phyloP scores from a whole-genome alignment of 306 rosid genomes.

The Trichosanthes truncata region DNA sequence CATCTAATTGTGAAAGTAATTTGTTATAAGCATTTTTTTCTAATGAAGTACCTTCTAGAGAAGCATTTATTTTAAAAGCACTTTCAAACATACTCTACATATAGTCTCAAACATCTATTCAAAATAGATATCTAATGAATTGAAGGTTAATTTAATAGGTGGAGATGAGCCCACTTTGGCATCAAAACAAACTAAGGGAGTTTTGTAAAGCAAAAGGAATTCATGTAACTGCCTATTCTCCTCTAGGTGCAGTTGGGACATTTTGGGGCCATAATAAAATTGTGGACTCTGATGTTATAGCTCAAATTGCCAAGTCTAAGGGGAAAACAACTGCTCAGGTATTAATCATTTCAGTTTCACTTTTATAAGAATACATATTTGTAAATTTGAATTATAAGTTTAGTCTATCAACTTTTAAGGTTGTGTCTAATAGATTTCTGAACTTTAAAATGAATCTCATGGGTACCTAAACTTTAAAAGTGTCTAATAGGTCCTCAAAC shows the following conservation, averaged over 20 bases:
- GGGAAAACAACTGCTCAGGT: slow-evolving; percentile 47
- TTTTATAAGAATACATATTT: neutral
- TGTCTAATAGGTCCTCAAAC: too few relatives aligned
- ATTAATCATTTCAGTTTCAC: neutral
- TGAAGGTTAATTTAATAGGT: slow-evolving; percentile 18
- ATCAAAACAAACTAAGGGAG: slow-evolving; percentile 26
- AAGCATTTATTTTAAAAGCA: too few relatives aligned
- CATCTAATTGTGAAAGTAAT: too few relatives aligned
- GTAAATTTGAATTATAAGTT: too few relatives aligned
- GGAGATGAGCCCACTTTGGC: slow-evolving; percentile 48
- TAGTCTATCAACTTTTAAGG: too few relatives aligned
- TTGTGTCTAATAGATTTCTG: too few relatives aligned
- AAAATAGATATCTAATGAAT: neutral
- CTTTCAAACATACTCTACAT: too few relatives aligned
- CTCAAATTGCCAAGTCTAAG: slow-evolving; percentile 26
- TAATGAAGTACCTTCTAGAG: too few relatives aligned
- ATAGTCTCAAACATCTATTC: neutral
- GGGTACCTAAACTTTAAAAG: too few relatives aligned
- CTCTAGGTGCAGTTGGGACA: slow-evolving; percentile 28
- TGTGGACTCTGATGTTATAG: slow-evolving; percentile 17
- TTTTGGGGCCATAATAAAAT: slow-evolving; percentile 23
- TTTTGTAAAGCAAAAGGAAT: slow-evolving; percentile 34
- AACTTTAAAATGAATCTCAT: too few relatives aligned
- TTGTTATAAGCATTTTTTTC: too few relatives aligned
- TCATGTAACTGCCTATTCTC: slow-evolving; percentile 39